Conservation (phyloP, 805 yeast species). For the Zygosaccharomyces siamensis region DNA sequence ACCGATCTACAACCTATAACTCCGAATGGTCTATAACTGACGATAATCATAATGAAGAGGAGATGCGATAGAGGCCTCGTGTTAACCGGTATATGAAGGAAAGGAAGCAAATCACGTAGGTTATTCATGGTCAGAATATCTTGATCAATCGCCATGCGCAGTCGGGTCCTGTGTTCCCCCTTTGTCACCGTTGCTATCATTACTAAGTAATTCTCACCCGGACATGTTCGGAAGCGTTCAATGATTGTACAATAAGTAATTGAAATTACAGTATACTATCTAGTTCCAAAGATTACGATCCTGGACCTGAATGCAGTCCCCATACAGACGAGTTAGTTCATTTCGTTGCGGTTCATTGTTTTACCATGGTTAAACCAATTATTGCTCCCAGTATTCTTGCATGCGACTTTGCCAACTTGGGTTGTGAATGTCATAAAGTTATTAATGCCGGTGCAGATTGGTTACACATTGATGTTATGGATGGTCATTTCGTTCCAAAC, state of each 20-base stretch:
- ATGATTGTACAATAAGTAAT: background rate
- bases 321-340: background rate
- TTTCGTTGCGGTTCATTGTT: background rate
- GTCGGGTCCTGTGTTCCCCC: background rate
- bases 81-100: no score
- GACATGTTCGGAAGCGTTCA: background rate
- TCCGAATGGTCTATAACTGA: background rate
- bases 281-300: no score
- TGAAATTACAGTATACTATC: background rate
- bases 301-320: background rate
- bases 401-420: conserved; percentile 84
- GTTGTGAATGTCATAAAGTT: conserved; percentile 79
- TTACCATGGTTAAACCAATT: conserved; percentile 67
- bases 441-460: conserved; percentile 84
- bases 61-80: background rate
- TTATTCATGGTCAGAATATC: no score
- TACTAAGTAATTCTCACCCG: conserved; percentile 1
- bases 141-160: background rate
- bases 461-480: conserved; percentile 98
- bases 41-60: background rate
- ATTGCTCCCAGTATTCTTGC: conserved; percentile 95
- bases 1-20: background rate
- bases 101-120: no score
- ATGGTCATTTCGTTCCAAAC: conserved; percentile 97
- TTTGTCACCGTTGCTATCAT: background rate